Conservation (phyloP, 805 yeast genomes). For the Wickerhamiella bombiphila region DNA sequence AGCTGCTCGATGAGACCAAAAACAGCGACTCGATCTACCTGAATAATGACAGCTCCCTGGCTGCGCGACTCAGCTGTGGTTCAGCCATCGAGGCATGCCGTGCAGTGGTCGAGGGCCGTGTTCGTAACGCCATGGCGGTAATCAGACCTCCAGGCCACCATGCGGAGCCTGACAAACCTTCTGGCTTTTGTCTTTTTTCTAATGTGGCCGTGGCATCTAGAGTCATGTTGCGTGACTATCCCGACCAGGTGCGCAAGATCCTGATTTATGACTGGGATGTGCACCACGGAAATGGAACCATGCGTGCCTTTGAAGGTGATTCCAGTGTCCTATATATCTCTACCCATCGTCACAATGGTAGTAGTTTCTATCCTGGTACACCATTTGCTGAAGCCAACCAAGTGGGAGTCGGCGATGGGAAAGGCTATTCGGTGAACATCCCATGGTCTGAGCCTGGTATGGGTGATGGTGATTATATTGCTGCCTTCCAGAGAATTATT, state of each 20-base stretch:
- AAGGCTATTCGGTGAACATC: slow-evolving; percentile 75
- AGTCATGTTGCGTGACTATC: slow-evolving; percentile 63
- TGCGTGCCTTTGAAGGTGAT: slow-evolving; percentile 75
- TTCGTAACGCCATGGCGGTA: slow-evolving; percentile 82
- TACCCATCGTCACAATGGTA: slow-evolving; percentile 82
- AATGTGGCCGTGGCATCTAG: slow-evolving; percentile 97
- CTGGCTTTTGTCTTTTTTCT: slow-evolving; percentile 91
- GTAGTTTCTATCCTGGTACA: slow-evolving; percentile 82
- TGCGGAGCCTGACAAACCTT: slow-evolving; percentile 94
- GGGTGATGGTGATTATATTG: slow-evolving; percentile 89
- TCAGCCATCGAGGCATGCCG: slow-evolving; percentile 94
- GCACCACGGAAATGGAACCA: slow-evolving; percentile 98
- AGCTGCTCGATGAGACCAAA: slow-evolving; percentile 69
- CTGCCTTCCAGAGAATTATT: slow-evolving; percentile 73
- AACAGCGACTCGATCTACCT: slow-evolving; percentile 89
- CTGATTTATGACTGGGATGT: slow-evolving; percentile 94
- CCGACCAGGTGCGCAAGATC: slow-evolving; percentile 74
- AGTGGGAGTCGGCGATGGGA: slow-evolving; percentile 75
- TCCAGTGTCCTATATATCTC: slow-evolving; percentile 86
- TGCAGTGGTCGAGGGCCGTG: slow-evolving; percentile 86
- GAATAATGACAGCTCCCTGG: slow-evolving; percentile 73
- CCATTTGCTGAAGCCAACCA: slow-evolving; percentile 72
- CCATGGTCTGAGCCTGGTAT: slow-evolving; percentile 91
- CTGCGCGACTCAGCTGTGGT: slow-evolving; percentile 89
- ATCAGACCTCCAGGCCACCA: slow-evolving; percentile 99